Base-by-base conservation (phyloP, 345 rosid species). In the Brassica incana region DNA sequence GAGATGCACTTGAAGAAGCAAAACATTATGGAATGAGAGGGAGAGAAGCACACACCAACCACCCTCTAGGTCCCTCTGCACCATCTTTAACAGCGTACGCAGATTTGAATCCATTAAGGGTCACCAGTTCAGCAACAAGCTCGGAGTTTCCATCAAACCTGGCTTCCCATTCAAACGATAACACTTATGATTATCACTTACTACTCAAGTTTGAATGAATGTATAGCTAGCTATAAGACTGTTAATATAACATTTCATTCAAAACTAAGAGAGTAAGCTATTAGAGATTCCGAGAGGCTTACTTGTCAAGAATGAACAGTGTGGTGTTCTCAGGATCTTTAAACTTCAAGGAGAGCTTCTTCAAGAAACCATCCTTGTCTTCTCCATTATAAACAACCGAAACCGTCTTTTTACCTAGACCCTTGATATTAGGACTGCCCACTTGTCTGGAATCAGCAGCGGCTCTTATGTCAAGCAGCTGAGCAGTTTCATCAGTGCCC, bases 1-100 rank as follows among this genome's bases (percentile, higher is more conserved):
- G 12, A 58, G 35, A 20, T 30, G 0, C 10, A 64, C 9, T 62
- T 9, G 30, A 20, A 59, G 6, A 59, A 52, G 25, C 25, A 23
- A 23, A 50, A 61, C 3, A 59, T 8, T 27, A 6, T 72, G 23
- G 48, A 8, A 63, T 52, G 72, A 20, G 66, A 40, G 33, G 27
- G 6, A 61, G 72, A 63, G 14, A 35, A 68, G 48, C n/a, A 76
- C 73, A 76, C 83, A 95, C 99, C 96, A 88, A 27, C 99, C 99
- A 95, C 87, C 98, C 99, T 25, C 84, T 83, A 20, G 97, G 94
- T 80, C 99, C 98, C 59, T 95, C 98, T 60, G 93, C 98, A 30
- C 99, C 99, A 83, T 91, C 98, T 88, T 88, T 95, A 69, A 95
- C 89, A 1, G 96, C 94, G 76, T 91, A 93, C 58, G 94, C 99